A percentile compares a stretch with the other conserved stretches of the same genome.
phyloP scores from a whole-genome alignment of 768 basidiomycete species.

The Candolleomyces eurysporus region DNA sequence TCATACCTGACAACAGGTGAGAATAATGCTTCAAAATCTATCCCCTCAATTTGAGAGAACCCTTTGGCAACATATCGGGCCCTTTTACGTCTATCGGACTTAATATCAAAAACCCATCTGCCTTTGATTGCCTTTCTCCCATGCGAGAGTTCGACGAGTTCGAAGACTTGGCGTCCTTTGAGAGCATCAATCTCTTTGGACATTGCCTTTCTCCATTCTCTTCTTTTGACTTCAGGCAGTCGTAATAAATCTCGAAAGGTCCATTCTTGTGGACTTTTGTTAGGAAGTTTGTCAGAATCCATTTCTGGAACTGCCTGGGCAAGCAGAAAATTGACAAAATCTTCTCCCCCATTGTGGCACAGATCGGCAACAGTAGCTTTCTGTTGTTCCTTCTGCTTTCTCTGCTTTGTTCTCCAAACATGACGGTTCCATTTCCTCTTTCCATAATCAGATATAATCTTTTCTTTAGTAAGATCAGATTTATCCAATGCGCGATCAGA shows the following conservation, averaged over 20 bases:
- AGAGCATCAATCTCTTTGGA: conserved; percentile 8
- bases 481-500: no score
- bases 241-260: no score
- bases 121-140: conserved; percentile 15
- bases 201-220: conserved; percentile 7
- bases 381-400: no score
- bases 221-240: no score
- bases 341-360: conserved; percentile 6
- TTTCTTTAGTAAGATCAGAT: no score
- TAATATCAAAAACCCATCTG: conserved; percentile 18
- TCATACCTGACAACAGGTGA: conserved; percentile 12
- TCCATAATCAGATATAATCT: no score
- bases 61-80: conserved; percentile 17
- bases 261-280: background rate
- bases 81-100: conserved; percentile 14
- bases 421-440: no score
- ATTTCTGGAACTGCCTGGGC: background rate
- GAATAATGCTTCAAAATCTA: conserved; percentile 12
- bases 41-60: conserved; percentile 14
- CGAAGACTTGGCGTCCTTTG: conserved; percentile 4
- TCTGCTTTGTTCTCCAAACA: no score
- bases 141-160: conserved; percentile 5
- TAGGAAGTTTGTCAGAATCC: background rate
- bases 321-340: background rate
- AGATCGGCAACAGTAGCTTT: background rate